Base-by-base conservation (phyloP, 2,329 filamentous ascomycete genomes). In the Pseudogymnoascus sp. region DNA sequence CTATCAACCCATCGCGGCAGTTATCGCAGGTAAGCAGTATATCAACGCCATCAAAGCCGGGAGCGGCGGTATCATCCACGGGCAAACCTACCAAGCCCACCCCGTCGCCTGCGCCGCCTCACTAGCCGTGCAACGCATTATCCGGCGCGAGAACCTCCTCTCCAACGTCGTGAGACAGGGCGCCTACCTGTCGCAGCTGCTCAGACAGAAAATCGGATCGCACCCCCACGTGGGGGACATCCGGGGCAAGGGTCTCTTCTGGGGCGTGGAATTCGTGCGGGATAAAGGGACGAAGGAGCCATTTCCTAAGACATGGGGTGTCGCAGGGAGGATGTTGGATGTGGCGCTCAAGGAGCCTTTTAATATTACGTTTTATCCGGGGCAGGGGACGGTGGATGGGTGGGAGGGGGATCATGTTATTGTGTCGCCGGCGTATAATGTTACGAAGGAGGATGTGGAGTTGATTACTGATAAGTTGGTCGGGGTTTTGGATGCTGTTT, bases 81-180 rank as follows among this genome's bases (percentile, higher is more conserved):
- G 72, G 0, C 84, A 87, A 53, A 89, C 86, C 0, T 84, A 86
- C 67, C 85, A 89, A 67, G 82, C 81, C 4, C 84, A 86, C 64
- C 82, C 86, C 0, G 71, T 84, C 0, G 79, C 81, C 21, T 87
- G 86, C 67, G 77, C 85, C 0, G 82, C 86, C 0, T 87, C 84
- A 0, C 77, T 89, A 0, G 84, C 85, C 53, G 86, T 88, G 0
- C 84, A 88, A 68, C 75, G 74, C 34, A 83, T 87, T 28, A 79
- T 90, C 21, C 71, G 77, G 5, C 74, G 85, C 12, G 79, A 88
- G 0, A 75, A 81, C 1, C 72, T 91, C 1, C 70, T 91, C 0
- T 74, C 78, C 1, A 89, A 88, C 67, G 85, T 87, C 2, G 72
- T 73, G 3, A 70, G 68, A 0, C 83, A 85, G 75, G 88, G 88